Conservation (phyloP, 805 yeast species). For the Candida nemodendra region DNA sequence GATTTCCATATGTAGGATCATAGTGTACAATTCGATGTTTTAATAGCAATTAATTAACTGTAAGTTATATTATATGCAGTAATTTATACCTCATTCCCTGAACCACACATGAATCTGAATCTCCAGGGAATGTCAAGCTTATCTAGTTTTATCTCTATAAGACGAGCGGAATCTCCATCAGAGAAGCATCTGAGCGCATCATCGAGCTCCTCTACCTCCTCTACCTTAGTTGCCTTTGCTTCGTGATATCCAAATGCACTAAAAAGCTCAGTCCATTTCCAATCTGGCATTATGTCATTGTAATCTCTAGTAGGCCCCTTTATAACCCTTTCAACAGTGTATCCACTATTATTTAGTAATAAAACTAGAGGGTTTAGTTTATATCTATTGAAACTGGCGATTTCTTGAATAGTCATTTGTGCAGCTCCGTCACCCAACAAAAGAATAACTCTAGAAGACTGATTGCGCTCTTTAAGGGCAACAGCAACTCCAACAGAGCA, state of each 20-base stretch:
- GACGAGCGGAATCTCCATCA: slow-evolving; percentile 28
- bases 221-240: slow-evolving; percentile 32
- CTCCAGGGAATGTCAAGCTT: slow-evolving; percentile 66
- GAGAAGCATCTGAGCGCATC: slow-evolving; percentile 37
- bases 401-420: slow-evolving; percentile 89
- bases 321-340: slow-evolving; percentile 85
- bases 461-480: slow-evolving; percentile 57
- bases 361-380: slow-evolving; percentile 64
- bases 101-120: slow-evolving; percentile 40
- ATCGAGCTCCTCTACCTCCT: slow-evolving; percentile 39
- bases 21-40: not conserved
- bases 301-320: slow-evolving; percentile 74
- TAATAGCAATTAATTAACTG: not conserved
- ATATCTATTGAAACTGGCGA: slow-evolving; percentile 25
- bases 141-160: slow-evolving; percentile 61
- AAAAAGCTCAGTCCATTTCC: slow-evolving; percentile 78
- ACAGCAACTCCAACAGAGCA: slow-evolving; percentile 80
- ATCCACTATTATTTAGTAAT: slow-evolving; percentile 81
- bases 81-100: not conserved
- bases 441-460: slow-evolving; percentile 53
- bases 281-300: slow-evolving; percentile 76
- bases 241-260: slow-evolving; percentile 58
- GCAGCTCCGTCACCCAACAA: slow-evolving; percentile 94
- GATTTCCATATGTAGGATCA: slow-evolving; percentile 28
- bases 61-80: slow-evolving; percentile 2